phyloP scores from a whole-genome alignment of 495 filamentous ascomycete genomes.

The Penicillium coffeae region DNA sequence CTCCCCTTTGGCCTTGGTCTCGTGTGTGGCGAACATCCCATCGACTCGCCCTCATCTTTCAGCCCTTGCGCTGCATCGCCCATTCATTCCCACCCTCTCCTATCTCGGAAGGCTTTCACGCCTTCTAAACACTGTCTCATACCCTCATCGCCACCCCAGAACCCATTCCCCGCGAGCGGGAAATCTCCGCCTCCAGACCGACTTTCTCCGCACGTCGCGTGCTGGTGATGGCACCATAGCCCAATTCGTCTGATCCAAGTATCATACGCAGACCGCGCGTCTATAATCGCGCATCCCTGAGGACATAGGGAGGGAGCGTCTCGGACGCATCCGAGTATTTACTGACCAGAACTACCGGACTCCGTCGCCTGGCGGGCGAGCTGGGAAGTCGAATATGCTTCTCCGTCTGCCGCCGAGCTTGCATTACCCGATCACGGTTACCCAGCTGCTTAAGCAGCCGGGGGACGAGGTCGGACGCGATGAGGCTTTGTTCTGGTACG shows the following conservation, averaged over 20 bases:
- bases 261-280: conserved; percentile 4
- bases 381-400: conserved; percentile 39
- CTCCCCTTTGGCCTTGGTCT: conserved; percentile 9
- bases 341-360: conserved; percentile 7
- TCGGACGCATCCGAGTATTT: not conserved
- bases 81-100: conserved; percentile 2
- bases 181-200: not conserved
- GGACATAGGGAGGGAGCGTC: not conserved
- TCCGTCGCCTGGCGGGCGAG: conserved; percentile 16
- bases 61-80: conserved; percentile 1
- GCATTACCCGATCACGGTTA: conserved; percentile 94
- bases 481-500: conserved; percentile 77
- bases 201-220: conserved; percentile 22
- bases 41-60: conserved; percentile 3
- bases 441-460: conserved; percentile 70
- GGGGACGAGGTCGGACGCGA: conserved; percentile 71
- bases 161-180: not conserved
- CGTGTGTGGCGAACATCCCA: conserved; percentile 14
- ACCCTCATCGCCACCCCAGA: not conserved
- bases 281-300: not conserved
- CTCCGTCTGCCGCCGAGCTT: conserved; percentile 54
- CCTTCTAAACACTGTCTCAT: not conserved
- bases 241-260: conserved; percentile 19
- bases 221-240: conserved; percentile 36
- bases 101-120: no score